Percentiles rank a stretch among this genome's conserved stretches.
These are phyloP conservation scores for Hammondia hammondi DNA, from an alignment of 169 alveolate genomes.

Conservation along the genomic window DNA sequence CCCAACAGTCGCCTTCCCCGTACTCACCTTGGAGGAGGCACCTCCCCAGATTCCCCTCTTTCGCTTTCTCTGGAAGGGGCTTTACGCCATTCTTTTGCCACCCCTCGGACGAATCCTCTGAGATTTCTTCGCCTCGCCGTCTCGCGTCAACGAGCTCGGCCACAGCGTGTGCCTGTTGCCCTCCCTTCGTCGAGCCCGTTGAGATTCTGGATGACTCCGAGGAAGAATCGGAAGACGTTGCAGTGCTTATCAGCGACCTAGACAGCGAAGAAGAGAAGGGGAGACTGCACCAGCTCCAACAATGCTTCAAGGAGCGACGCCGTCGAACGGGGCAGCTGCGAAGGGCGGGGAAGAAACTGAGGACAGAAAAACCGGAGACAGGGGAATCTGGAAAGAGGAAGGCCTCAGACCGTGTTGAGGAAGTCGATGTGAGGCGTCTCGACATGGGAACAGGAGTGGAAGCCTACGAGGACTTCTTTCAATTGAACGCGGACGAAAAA, in stretches of 20 bases:
- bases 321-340: neutral
- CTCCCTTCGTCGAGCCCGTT: neutral
- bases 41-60: neutral
- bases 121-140: neutral
- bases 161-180: neutral
- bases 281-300: neutral
- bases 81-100: neutral
- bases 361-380: neutral
- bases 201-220: neutral
- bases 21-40: neutral
- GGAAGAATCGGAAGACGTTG: neutral
- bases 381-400: neutral
- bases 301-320: neutral
- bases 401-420: neutral
- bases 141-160: neutral
- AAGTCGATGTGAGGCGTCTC: neutral
- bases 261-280: conserved; percentile 17
- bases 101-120: neutral
- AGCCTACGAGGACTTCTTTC: neutral
- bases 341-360: neutral
- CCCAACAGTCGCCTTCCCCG: neutral
- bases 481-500: neutral
- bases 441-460: conserved; percentile 17
- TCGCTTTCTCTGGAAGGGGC: neutral
- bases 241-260: neutral